These are phyloP conservation scores for Pseudomassariella vexata DNA, from an alignment of 2,329 filamentous ascomycete species.

Conservation along the genomic window DNA sequence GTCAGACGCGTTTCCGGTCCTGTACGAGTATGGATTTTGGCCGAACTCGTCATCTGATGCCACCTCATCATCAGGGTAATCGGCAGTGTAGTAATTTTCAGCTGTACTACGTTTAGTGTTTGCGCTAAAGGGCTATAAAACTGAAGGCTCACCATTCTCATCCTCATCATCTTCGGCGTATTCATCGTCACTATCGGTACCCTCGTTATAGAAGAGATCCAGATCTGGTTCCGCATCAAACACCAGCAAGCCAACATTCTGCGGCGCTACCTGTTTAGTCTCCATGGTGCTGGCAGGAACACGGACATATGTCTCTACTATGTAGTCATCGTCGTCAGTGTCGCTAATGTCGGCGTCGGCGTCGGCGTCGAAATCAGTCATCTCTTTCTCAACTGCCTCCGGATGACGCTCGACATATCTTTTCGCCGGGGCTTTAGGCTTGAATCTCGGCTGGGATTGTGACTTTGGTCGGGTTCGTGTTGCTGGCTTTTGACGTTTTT, in stretches of 20 bases:
- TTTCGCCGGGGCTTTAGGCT: slow-evolving; percentile 49
- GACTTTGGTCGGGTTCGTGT: slow-evolving; percentile 8
- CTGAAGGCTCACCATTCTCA: slow-evolving; percentile 51
- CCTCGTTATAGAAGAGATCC: slow-evolving; percentile 54
- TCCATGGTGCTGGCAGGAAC: slow-evolving; percentile 47
- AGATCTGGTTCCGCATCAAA: slow-evolving; percentile 54
- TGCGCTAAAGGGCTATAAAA: too few species aligned
- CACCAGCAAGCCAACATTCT: slow-evolving; percentile 50
- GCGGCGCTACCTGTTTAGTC: slow-evolving; percentile 34
- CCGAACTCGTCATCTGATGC: slow-evolving; percentile 64
- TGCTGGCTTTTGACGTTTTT: slow-evolving; percentile 17
- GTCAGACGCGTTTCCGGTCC: slow-evolving; percentile 47
- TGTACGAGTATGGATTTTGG: slow-evolving; percentile 49
- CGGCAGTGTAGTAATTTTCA: slow-evolving; percentile 72
- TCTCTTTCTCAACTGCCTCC: slow-evolving; percentile 21
- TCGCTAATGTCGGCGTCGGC: slow-evolving; percentile 29
- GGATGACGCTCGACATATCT: slow-evolving; percentile 53
- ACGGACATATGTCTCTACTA: slow-evolving; percentile 60
- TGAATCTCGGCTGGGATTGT: slow-evolving; percentile 34
- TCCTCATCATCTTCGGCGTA: slow-evolving; percentile 55
- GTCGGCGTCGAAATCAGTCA: slow-evolving; percentile 21
- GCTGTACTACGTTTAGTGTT: slow-evolving; percentile 35
- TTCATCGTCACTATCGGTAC: slow-evolving; percentile 58
- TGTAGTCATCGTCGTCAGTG: slow-evolving; percentile 51
- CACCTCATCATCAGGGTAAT: slow-evolving; percentile 77